Evolutionary conservation across 1,284 basidiomycete genomes (phyloP), one percentile per base, ranked within the genome.

Genomic region (Termitomyces sp.): DNA sequence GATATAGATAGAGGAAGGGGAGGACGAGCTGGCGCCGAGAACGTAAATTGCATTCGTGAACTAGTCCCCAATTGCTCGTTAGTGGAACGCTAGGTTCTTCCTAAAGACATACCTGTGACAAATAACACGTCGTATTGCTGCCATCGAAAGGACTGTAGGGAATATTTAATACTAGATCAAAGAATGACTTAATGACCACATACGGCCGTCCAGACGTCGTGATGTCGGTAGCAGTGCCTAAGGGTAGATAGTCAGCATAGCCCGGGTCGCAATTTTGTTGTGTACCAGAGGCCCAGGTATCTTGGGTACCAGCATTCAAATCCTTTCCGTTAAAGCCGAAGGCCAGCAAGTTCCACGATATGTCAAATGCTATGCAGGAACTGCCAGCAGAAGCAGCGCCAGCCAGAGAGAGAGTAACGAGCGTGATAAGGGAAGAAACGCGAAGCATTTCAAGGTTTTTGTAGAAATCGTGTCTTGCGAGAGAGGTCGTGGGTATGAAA

Each of bases 11-110:
- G 73, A 73, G 6, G 82, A 80, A 0, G 84, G 78, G 64, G 84
- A 84, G 24, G 81, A 73, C 12, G 77, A 72, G 68, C 94, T 89
- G 1, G 79, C 90, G 63, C 88, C 86, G 45, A 92, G 67, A 40
- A 93, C 82, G 65, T 94, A 94, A 65, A 94, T 77, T 39, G 89
- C 81, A 62, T 90, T 90, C 61, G 73, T 76, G 68, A 83, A 91
- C 80, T 90, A 62, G 33, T 17, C 15, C 24, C n/a, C n/a, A 39
- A 52, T 39, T 30, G 5, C 19, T 24, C 42, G 5, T 17, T 12
- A 40, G n/a, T 52, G 5, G 9, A 17, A 7, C 40, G 17, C 1
- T 13, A 49, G 24, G 24, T 12, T n/a, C 49, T 54, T 46, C 6
- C 7, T 30, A 30, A 26, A 40, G 19, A 61, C 68, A 56, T 61